Evolutionary conservation across 148 eudicot genomes (phyloP), one percentile per base, ranked within the genome.

Genomic region (Chenopodium berlandieri): DNA sequence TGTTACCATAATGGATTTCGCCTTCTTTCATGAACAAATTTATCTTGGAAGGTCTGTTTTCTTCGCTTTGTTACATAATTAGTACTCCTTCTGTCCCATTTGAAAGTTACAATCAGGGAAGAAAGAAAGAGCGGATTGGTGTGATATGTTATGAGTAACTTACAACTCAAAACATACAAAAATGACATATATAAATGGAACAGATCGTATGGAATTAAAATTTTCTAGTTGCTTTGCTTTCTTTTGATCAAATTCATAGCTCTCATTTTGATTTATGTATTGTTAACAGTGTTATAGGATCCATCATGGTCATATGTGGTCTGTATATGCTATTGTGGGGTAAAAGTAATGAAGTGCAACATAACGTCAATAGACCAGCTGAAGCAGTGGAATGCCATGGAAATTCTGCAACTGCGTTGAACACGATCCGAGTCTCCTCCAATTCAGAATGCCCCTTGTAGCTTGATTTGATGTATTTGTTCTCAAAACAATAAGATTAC

Each of bases 261-360:
- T 31, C 46, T 19, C 9, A 68, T 44, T 68, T 13, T 52, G 2
- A 9, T 30, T 60, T 60, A 47, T 47, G 12, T 64, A 17, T 77
- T 66, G 32, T 84, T 82, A n/a, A 48, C 88, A 91, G 92, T 84
- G 81, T 91, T 80, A 68, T 90, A 20, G 92, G 94, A 76, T 90
- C 94, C 11, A 30, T 72, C 16, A 13, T 82, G 52, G 91, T 91
- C 8, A 86, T 89, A 31, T 82, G 63, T 71, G 92, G 94, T 52
- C 81, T 91, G 63, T 91, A 91, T 68, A 63, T 79, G 79, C 87
- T 90, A 78, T 83, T 91, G 7, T 91, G 92, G 94, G 94, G 92
- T 75, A 88, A 91, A 80, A 87, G 82, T 76, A 11, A 46, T 7
- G 80, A 50, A 7, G 75, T 25, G 7, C 76, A 4, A 2, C 62